Evolutionary conservation across 768 basidiomycete genomes (phyloP).

Genomic region (Boletus reticulatus): DNA sequence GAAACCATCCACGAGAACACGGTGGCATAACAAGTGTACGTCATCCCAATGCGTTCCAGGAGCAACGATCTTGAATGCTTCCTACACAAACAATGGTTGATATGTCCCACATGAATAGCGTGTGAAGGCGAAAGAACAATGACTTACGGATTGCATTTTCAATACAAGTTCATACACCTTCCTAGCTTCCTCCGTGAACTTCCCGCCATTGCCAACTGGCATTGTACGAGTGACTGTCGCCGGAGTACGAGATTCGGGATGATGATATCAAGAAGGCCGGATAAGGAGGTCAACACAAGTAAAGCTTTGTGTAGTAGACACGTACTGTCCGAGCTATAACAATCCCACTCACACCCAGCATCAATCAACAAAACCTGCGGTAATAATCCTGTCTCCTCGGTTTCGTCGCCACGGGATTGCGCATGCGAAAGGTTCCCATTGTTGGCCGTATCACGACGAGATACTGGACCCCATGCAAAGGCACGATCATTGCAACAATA

Average conservation of each 20-base stretch:
- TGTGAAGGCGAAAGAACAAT: background rate
- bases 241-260: constrained; percentile 29
- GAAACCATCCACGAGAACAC: constrained; percentile 78
- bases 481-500: constrained; percentile 92
- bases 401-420: constrained; percentile 15
- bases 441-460: constrained; percentile 54
- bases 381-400: constrained; percentile 35
- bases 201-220: constrained; percentile 92
- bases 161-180: constrained; percentile 87
- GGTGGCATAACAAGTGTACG: constrained; percentile 82
- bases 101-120: background rate
- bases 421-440: constrained; percentile 43
- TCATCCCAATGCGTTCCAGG: constrained; percentile 91
- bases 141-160: constrained; percentile 79
- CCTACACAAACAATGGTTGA: constrained; percentile 39
- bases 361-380: constrained; percentile 88
- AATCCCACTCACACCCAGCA: constrained; percentile 88
- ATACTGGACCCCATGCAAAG: constrained; percentile 81
- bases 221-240: constrained; percentile 73
- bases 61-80: constrained; percentile 64
- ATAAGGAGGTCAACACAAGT: background rate
- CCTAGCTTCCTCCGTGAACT: constrained; percentile 76
- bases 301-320: background rate
- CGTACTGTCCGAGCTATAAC: constrained; percentile 64
- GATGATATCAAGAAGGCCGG: background rate